These are phyloP conservation scores for Microcyclospora pomicola DNA, from an alignment of 2,329 filamentous ascomycete genomes.

Conservation along the genomic window DNA sequence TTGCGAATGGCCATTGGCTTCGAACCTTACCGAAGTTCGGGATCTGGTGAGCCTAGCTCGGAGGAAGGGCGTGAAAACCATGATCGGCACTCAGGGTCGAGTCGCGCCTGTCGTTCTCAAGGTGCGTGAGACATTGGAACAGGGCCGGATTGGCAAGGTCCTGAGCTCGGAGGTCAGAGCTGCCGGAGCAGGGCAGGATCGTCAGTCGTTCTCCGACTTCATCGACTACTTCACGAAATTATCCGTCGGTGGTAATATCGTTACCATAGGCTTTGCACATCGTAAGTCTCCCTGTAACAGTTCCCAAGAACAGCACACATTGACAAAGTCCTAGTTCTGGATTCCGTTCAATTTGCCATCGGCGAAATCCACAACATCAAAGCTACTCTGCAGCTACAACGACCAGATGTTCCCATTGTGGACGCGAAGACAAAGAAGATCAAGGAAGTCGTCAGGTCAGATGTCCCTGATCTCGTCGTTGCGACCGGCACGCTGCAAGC, in stretches of 20 bases:
- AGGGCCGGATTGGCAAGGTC: constrained; percentile 32
- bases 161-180: constrained; percentile 14
- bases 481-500: constrained; percentile 10
- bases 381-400: background rate
- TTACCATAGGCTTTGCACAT: constrained; percentile 14
- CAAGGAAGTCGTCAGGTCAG: constrained; percentile 3
- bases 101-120: constrained; percentile 28
- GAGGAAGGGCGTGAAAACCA: constrained; percentile 28
- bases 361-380: background rate
- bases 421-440: background rate
- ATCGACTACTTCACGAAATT: constrained; percentile 13
- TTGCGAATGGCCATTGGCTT: constrained; percentile 37
- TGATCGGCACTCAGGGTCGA: constrained; percentile 36
- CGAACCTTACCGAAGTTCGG: constrained; percentile 28
- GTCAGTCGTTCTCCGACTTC: constrained; percentile 9
- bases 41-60: constrained; percentile 31
- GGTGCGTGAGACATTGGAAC: constrained; percentile 29
- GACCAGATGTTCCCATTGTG: background rate
- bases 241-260: constrained; percentile 12
- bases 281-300: constrained; percentile 5
- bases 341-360: background rate
- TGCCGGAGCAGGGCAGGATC: constrained; percentile 1
- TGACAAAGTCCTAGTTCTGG: background rate
- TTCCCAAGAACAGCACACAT: too few species aligned
- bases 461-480: constrained; percentile 15